phyloP scores from a whole-genome alignment of 2,329 filamentous ascomycete species.

The Xylariaceae sp. region DNA sequence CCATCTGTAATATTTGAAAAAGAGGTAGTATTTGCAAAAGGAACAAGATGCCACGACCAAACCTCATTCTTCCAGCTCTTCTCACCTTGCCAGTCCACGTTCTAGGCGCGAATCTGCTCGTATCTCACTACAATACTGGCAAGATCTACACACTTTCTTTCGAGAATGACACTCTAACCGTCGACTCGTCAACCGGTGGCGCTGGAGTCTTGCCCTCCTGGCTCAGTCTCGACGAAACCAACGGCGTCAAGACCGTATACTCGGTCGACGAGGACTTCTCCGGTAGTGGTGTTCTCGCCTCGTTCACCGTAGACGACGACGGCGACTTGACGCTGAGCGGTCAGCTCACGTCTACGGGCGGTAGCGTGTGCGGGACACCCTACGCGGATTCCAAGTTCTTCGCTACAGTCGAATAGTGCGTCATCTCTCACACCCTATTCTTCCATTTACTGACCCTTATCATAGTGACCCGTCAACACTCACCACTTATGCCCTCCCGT shows the following conservation, averaged over 20 bases:
- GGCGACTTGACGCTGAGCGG: conserved; percentile 32
- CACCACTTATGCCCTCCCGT: conserved; percentile 40
- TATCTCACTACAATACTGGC: conserved; percentile 36
- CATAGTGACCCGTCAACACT: conserved; percentile 39
- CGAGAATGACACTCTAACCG: conserved; percentile 27
- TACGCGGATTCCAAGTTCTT: conserved; percentile 40
- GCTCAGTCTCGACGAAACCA: conserved; percentile 33
- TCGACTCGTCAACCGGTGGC: conserved; percentile 28
- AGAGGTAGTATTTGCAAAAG: too few species aligned
- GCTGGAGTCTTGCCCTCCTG: conserved; percentile 37
- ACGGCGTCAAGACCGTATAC: conserved; percentile 31
- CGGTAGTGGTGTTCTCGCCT: conserved; percentile 34
- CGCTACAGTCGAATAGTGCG: conserved; percentile 42
- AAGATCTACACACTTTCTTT: conserved; percentile 35
- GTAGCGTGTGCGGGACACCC: conserved; percentile 38
- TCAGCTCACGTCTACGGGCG: conserved; percentile 32
- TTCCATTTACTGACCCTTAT: conserved; percentile 9
- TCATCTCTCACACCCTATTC: background rate
- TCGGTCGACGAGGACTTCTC: conserved; percentile 36
- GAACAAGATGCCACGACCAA: conserved; percentile 22
- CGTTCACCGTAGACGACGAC: conserved; percentile 31
- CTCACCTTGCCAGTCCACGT: conserved; percentile 24
- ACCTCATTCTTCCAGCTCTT: conserved; percentile 19
- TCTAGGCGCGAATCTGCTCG: conserved; percentile 33
- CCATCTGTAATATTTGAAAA: too few species aligned